These are phyloP conservation scores for Vitis hybrid DNA, from an alignment of 177 flowering plant species.

Conservation along the genomic window DNA sequence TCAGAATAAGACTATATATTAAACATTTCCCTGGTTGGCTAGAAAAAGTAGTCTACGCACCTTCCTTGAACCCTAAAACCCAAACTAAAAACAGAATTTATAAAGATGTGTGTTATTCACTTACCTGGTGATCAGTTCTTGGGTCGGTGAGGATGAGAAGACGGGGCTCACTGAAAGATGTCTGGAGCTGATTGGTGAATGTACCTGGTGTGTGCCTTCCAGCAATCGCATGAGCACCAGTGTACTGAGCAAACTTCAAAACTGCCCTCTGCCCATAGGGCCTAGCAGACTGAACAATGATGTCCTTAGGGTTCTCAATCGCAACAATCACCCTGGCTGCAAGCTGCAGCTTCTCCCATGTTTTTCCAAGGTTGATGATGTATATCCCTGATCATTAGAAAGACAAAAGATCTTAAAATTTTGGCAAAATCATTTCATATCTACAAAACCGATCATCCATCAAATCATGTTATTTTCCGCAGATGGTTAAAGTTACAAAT, in stretches of 20 bases:
- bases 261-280: slow-evolving; percentile 96
- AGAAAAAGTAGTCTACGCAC: no score
- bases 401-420: no score
- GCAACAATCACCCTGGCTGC: slow-evolving; percentile 91
- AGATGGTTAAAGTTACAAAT: no score
- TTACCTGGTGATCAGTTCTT: slow-evolving; percentile 88
- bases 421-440: no score
- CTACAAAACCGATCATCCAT: no score
- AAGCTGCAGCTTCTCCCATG: slow-evolving; percentile 85
- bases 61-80: no score
- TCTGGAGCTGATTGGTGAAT: slow-evolving; percentile 90
- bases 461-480: no score
- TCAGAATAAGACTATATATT: no score
- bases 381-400: slow-evolving; percentile 50
- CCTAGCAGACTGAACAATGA: slow-evolving; percentile 91
- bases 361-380: slow-evolving; percentile 81
- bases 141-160: slow-evolving; percentile 88
- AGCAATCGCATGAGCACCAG: slow-evolving; percentile 84
- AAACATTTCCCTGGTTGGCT: no score
- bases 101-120: no score
- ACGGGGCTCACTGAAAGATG: slow-evolving; percentile 82
- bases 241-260: slow-evolving; percentile 85
- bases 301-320: slow-evolving; percentile 84
- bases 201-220: slow-evolving; percentile 97
- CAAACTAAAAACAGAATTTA: no score